Evolutionary conservation across 805 yeast species (phyloP).

Genomic region (Candida ovalis): DNA sequence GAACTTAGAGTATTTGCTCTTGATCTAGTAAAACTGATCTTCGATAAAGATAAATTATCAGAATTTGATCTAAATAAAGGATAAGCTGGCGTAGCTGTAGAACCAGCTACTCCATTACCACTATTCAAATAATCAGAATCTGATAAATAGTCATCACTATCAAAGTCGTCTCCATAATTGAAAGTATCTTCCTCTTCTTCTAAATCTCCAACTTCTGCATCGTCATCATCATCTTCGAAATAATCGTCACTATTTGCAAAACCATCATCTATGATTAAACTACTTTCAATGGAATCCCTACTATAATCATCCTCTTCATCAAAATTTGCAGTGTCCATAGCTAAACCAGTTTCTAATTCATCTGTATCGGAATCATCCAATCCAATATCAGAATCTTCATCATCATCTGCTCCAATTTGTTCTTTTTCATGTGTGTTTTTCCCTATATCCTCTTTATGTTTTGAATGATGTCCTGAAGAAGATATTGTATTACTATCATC

Average conservation of each 20-base stretch:
- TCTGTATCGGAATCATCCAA: constrained; percentile 1
- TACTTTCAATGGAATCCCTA: constrained; percentile 23
- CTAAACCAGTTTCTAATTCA: constrained; percentile 3
- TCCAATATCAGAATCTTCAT: constrained; percentile 6
- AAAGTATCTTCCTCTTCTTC: constrained; percentile 4
- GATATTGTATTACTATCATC: neutral
- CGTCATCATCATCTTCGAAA: constrained; percentile 3
- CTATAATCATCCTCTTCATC: constrained; percentile 13
- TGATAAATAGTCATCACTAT: constrained; percentile 27
- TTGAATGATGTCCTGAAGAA: neutral
- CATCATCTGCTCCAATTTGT: neutral
- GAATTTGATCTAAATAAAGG: constrained; percentile 4
- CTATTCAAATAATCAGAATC: constrained; percentile 22
- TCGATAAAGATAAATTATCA: constrained; percentile 13
- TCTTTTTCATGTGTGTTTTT: neutral
- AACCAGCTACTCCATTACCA: neutral
- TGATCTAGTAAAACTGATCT: constrained; percentile 18
- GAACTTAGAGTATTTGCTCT: constrained; percentile 7
- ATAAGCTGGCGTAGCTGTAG: neutral
- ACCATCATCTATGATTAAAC: constrained; percentile 25
- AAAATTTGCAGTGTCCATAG: neutral
- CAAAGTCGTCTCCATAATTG: constrained; percentile 16
- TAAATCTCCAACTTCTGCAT: too few relatives aligned
- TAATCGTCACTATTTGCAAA: constrained; percentile 29
- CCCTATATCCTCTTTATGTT: neutral